Percentiles rank a stretch among this genome's conserved stretches.
These are phyloP conservation scores for Pseudoneurospora amorphoporcata DNA, from an alignment of 495 filamentous ascomycete genomes.

Conservation along the genomic window DNA sequence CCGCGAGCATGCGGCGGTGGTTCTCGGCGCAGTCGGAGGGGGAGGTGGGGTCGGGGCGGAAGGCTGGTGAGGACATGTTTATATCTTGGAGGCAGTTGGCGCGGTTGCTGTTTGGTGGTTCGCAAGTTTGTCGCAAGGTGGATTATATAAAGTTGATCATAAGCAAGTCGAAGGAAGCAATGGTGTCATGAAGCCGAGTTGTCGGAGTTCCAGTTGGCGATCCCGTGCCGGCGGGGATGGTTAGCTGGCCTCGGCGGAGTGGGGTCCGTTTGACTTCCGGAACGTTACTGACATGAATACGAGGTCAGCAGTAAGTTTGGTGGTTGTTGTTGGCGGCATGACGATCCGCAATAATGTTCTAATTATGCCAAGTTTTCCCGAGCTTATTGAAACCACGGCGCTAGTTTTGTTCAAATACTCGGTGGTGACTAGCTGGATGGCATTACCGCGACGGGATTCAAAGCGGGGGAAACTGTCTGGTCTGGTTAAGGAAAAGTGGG, in stretches of 20 bases:
- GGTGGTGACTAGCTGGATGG: no score
- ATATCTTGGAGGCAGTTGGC: neutral
- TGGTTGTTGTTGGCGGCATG: neutral
- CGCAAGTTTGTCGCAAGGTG: neutral
- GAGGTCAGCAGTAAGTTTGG: neutral
- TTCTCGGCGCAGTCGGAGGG: slow-evolving; percentile 26
- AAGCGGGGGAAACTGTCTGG: no score
- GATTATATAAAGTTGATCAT: neutral
- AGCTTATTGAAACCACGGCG: no score
- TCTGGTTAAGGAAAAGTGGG: no score
- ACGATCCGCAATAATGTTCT: neutral
- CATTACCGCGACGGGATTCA: no score
- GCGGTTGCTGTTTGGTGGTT: neutral
- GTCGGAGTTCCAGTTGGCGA: neutral
- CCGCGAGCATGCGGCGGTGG: slow-evolving; percentile 36
- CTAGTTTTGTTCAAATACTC: no score
- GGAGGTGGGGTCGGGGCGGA: neutral
- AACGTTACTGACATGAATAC: neutral
- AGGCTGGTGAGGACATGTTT: neutral
- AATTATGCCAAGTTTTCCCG: no score
- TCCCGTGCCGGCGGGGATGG: neutral
- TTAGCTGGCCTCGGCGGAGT: neutral
- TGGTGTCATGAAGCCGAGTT: neutral
- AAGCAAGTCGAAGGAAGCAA: no score
- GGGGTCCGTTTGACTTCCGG: neutral